Conservation (phyloP, 139 green algal genomes). For the Chlamydomonas applanata region DNA sequence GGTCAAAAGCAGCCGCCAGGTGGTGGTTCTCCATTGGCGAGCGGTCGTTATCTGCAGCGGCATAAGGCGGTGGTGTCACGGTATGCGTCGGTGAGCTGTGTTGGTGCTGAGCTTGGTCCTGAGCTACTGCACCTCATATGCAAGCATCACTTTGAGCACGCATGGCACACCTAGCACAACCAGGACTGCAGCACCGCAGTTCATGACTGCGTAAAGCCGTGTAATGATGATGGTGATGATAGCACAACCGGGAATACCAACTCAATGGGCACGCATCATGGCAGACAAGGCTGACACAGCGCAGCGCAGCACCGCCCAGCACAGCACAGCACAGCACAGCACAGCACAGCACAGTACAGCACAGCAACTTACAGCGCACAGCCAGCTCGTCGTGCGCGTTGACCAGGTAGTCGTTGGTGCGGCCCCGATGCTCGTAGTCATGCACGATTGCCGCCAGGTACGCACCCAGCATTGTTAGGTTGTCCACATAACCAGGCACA, state of each 20-base stretch:
- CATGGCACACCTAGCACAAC: no score
- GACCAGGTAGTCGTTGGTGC: constrained; percentile 51
- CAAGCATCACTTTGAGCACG: no score
- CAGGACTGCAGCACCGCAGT: not conserved
- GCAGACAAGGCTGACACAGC: constrained; percentile 2
- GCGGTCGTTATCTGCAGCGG: constrained; percentile 51
- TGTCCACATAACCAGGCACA: constrained; percentile 4
- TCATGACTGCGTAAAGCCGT: no score
- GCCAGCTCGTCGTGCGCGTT: constrained; percentile 9
- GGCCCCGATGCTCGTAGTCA: constrained; percentile 47
- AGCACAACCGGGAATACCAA: no score
- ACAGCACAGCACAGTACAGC: no score
- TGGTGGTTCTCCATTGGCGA: constrained; percentile 58
- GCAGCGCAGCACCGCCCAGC: no score
- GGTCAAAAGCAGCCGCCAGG: constrained; percentile 29
- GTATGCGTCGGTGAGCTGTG: no score
- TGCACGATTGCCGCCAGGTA: constrained; percentile 42
- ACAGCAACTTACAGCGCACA: not conserved
- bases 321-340: not conserved
- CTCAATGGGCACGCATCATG: no score
- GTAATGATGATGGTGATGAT: no score
- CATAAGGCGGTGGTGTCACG: no score
- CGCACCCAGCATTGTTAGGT: constrained; percentile 17
- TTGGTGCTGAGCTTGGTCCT: no score
- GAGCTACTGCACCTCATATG: no score